phyloP scores from a whole-genome alignment of 2,329 filamentous ascomycete genomes.

The Botryotinia convoluta region DNA sequence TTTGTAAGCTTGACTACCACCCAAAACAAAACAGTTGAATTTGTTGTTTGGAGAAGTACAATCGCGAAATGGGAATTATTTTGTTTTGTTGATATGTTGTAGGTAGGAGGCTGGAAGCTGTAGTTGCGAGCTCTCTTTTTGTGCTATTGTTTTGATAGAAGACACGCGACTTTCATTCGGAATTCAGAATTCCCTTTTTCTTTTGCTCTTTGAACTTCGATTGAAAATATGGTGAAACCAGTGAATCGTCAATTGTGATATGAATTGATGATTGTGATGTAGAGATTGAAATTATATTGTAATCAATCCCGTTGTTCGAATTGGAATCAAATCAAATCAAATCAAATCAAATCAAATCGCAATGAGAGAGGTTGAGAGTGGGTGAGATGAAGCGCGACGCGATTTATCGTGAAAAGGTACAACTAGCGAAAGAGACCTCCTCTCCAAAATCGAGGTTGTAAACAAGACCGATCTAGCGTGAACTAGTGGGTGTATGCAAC shows the following conservation, averaged over 20 bases:
- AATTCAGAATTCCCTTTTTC: background rate
- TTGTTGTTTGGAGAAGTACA: too few relatives aligned
- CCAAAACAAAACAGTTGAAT: background rate
- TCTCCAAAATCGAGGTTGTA: background rate
- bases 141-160: background rate
- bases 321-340: background rate
- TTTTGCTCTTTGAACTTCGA: background rate
- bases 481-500: background rate
- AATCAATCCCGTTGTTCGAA: background rate
- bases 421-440: slow-evolving; percentile 33
- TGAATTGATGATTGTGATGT: background rate
- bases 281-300: background rate
- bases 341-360: background rate
- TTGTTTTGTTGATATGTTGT: background rate
- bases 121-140: background rate
- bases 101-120: background rate
- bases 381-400: slow-evolving; percentile 22
- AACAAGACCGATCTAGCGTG: background rate
- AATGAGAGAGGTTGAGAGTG: background rate
- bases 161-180: background rate
- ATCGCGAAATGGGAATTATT: background rate
- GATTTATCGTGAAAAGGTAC: slow-evolving; percentile 23
- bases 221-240: background rate
- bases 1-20: background rate
- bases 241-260: background rate